Percentiles rank a stretch among this genome's conserved stretches.
Evolutionary conservation across 345 rosid genomes (phyloP).

Genomic region (Brassica carinata): DNA sequence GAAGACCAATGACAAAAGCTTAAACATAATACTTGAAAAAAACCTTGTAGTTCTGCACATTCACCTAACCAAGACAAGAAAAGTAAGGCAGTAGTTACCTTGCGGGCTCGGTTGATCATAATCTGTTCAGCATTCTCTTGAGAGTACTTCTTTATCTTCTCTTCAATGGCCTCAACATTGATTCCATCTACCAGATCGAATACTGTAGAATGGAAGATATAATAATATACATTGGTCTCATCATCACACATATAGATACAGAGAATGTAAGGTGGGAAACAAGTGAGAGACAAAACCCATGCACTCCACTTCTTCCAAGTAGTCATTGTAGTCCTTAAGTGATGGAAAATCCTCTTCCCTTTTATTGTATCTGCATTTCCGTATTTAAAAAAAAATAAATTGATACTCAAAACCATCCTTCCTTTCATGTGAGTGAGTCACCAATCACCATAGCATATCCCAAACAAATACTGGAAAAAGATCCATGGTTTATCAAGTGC

Average conservation of each 20-base stretch:
- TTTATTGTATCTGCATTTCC: slow-evolving; percentile 69
- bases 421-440: neutral
- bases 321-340: slow-evolving; percentile 82
- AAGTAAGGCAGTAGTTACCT: slow-evolving; percentile 48
- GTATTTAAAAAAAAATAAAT: neutral
- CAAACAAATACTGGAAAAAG: too few species aligned
- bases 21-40: neutral
- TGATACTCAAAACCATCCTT: neutral
- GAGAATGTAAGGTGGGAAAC: neutral
- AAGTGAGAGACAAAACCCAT: slow-evolving; percentile 64
- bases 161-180: slow-evolving; percentile 74
- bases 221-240: slow-evolving; percentile 2
- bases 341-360: slow-evolving; percentile 87
- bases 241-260: neutral
- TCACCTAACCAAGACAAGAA: neutral
- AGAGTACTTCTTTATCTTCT: slow-evolving; percentile 67
- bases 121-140: slow-evolving; percentile 89
- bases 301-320: slow-evolving; percentile 93
- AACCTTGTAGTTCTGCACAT: too few species aligned
- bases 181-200: slow-evolving; percentile 72
- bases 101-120: slow-evolving; percentile 77
- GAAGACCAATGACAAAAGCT: neutral
- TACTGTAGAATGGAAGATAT: slow-evolving; percentile 46
- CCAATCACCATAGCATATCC: too few species aligned
- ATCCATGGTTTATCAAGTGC: neutral